Conservation (phyloP, 805 yeast species). For the Grigorovia yakushimaensis region DNA sequence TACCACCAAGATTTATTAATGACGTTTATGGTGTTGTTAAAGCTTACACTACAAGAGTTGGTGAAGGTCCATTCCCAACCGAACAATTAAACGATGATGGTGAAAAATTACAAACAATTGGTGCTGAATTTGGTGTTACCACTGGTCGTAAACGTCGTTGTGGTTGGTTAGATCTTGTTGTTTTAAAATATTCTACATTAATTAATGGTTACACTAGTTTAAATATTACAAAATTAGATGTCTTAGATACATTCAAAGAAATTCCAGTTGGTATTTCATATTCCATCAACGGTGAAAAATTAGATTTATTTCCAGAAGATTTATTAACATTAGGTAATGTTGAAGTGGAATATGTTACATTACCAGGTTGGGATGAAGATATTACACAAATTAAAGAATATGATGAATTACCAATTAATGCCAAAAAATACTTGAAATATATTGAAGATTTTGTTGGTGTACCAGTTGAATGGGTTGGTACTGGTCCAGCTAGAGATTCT, state of each 20-base stretch:
- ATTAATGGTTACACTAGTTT: constrained; percentile 93
- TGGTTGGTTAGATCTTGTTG: constrained; percentile 97
- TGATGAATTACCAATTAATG: constrained; percentile 78
- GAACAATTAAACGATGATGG: constrained; percentile 88
- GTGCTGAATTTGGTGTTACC: constrained; percentile 96
- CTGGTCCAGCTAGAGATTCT: constrained; percentile 93
- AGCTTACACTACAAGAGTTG: constrained; percentile 97
- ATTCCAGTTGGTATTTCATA: constrained; percentile 84
- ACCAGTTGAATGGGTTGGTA: constrained; percentile 95
- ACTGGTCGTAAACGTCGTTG: constrained; percentile 99
- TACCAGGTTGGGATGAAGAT: constrained; percentile 91
- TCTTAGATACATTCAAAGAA: constrained; percentile 80
- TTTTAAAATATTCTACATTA: constrained; percentile 78
- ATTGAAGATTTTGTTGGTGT: constrained; percentile 79
- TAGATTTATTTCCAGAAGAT: constrained; percentile 88
- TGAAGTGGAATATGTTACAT: constrained; percentile 81
- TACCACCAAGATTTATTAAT: constrained; percentile 79
- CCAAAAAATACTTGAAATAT: constrained; percentile 71
- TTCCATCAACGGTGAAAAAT: constrained; percentile 62
- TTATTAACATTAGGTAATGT: constrained; percentile 71
- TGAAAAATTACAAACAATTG: constrained; percentile 78
- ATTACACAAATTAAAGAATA: constrained; percentile 62
- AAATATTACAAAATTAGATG: constrained; percentile 93
- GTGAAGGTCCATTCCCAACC: constrained; percentile 98
- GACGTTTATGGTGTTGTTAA: constrained; percentile 93